phyloP scores from a whole-genome alignment of 345 rosid genomes.

The Eucalyptus cloeziana region DNA sequence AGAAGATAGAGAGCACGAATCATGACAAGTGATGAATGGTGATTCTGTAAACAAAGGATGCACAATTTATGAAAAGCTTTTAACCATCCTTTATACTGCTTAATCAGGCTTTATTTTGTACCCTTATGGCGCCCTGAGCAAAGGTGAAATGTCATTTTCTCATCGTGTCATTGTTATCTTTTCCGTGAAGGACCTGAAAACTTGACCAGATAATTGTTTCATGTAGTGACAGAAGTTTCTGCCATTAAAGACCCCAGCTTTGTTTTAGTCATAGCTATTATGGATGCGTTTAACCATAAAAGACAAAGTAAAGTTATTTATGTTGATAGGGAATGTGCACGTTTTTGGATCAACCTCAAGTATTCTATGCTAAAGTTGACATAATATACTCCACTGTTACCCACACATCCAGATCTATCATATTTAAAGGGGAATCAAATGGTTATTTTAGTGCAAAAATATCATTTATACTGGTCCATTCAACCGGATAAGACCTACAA shows the following conservation, averaged over 20 bases:
- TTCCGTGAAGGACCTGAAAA: neutral
- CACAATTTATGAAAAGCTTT: neutral
- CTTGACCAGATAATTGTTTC: neutral
- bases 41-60: neutral
- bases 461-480: neutral
- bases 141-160: neutral
- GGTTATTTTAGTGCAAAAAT: neutral
- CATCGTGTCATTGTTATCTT: neutral
- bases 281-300: neutral
- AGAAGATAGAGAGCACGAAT: constrained; percentile 6
- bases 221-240: neutral
- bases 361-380: neutral
- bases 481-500: neutral
- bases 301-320: neutral
- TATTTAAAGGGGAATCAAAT: neutral
- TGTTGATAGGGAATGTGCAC: neutral
- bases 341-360: neutral
- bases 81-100: neutral
- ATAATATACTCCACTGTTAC: neutral
- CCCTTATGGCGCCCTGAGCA: neutral
- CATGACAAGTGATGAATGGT: neutral
- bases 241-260: neutral
- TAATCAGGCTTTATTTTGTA: neutral
- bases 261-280: neutral
- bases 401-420: neutral